Base-by-base conservation (phyloP, 2,329 filamentous ascomycete species). In the Trichoderma breve region DNA sequence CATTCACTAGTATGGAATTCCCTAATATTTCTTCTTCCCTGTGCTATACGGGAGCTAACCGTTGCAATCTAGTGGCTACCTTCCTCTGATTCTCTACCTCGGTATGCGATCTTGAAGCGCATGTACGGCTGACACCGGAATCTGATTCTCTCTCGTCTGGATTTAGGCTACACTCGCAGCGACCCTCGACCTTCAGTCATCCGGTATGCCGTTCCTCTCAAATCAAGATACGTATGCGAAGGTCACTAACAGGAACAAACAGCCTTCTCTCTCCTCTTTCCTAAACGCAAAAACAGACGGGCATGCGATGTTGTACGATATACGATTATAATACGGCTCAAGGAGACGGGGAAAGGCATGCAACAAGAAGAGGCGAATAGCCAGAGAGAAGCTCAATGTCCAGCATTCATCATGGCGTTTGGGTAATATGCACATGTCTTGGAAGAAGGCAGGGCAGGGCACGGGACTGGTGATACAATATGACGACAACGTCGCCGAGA, bases 21-120 rank as follows among this genome's bases (percentile, higher is more conserved):
- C 66, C 9, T 24, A 1, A 14, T 53, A 18, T 21, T 3, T 34
- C n/a, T 6, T n/a, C 30, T 24, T 60, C 21, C 18, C 12, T 1
- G 24, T 26, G 3, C 14, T 21, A n/a, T 21, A 65, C 24, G 6
- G 9, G 65, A 73, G 74, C 83, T 87, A 76, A 87, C 79, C 64
- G 69, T 34, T 67, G 58, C 47, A 3, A 68, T 71, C 67, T 78
- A 97, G 94, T 87, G 96, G 96, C 82, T 99, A 98, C 84, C 90
- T 99, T 72, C 96, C 96, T 78, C 84, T 99, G 83, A 97, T 99
- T 82, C 89, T 99, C 83, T 99, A 98, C 84, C 92, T 99, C 78
- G 96, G 93, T 96, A 91, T 79, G 81, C 71, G 66, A 34, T 69
- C 71, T 84, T 47, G 39, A 69, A 62, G 32, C 71, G 71, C 55